These are phyloP conservation scores for Tolypocladium inflatum DNA, from an alignment of 2,329 filamentous ascomycete genomes.

Conservation along the genomic window DNA sequence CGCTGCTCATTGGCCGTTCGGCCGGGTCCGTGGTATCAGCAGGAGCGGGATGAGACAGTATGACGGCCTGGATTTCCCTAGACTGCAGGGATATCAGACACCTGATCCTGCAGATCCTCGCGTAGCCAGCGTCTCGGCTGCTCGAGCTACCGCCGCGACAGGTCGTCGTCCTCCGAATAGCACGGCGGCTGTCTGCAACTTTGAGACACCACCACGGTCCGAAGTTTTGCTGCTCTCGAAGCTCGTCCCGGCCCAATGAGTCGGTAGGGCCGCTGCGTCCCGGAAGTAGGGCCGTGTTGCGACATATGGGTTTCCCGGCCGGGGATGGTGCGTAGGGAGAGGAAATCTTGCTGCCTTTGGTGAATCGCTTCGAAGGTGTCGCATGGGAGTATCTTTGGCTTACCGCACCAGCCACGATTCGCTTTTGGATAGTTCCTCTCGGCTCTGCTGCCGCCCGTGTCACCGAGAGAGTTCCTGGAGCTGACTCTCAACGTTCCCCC, in stretches of 20 bases:
- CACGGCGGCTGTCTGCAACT: not conserved
- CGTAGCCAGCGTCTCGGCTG: slow-evolving; percentile 1
- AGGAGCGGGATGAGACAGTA: not conserved
- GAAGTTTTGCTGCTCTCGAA: not conserved
- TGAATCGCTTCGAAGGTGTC: not conserved
- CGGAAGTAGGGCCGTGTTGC: not conserved
- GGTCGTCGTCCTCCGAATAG: not conserved
- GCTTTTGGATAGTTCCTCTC: not conserved
- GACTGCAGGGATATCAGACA: not conserved
- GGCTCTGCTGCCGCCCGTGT: not conserved
- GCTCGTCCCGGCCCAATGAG: slow-evolving; percentile 2
- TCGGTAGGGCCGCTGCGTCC: not conserved
- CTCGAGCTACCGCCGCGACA: not conserved
- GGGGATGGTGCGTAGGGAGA: not conserved
- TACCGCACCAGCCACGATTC: not conserved
- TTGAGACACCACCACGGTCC: not conserved
- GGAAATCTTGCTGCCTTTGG: not conserved
- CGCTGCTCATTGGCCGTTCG: slow-evolving; percentile 7
- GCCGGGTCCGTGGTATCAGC: not conserved
- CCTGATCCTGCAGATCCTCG: slow-evolving; percentile 4
- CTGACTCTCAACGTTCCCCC: not conserved
- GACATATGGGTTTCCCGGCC: not conserved
- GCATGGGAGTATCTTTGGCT: not conserved
- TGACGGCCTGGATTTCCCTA: not conserved
- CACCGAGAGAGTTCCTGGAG: not conserved